A percentile compares a stretch with the other conserved stretches of the same genome.
phyloP scores from a whole-genome alignment of 169 alveolate genomes.

The Plasmodium gonderi region DNA sequence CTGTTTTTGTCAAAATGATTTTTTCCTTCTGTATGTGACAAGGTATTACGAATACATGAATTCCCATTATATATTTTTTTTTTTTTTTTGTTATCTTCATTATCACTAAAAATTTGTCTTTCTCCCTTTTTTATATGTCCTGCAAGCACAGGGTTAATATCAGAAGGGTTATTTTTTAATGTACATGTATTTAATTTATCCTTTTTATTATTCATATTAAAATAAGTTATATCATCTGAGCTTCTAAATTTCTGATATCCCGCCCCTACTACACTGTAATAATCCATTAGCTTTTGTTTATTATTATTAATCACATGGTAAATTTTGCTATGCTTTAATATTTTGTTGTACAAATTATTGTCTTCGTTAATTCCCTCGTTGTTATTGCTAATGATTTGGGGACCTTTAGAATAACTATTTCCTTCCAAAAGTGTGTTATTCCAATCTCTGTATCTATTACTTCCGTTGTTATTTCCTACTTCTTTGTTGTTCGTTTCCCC shows the following conservation, averaged over 20 bases:
- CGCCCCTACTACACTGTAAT: neutral
- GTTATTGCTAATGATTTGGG: neutral
- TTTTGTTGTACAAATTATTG: neutral
- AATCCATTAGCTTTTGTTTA: conserved; percentile 2
- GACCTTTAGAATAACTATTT: neutral
- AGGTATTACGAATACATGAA: neutral
- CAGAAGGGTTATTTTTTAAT: conserved; percentile 12
- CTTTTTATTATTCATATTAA: neutral
- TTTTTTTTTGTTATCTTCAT: neutral
- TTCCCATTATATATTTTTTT: neutral
- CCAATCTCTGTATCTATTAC: neutral
- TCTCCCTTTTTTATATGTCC: conserved; percentile 17
- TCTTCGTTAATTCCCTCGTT: neutral
- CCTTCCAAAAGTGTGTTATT: neutral
- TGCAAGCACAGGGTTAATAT: neutral
- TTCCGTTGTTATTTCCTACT: neutral
- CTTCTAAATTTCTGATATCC: neutral
- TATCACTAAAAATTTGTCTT: conserved; percentile 36
- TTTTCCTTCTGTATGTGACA: neutral
- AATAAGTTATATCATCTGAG: neutral
- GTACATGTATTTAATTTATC: neutral
- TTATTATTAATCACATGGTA: neutral
- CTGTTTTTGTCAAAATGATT: neutral
- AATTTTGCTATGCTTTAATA: neutral
- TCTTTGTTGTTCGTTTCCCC: neutral